Evolutionary conservation across 495 filamentous ascomycete genomes (phyloP).

Genomic region (Lophiotrema nucula): DNA sequence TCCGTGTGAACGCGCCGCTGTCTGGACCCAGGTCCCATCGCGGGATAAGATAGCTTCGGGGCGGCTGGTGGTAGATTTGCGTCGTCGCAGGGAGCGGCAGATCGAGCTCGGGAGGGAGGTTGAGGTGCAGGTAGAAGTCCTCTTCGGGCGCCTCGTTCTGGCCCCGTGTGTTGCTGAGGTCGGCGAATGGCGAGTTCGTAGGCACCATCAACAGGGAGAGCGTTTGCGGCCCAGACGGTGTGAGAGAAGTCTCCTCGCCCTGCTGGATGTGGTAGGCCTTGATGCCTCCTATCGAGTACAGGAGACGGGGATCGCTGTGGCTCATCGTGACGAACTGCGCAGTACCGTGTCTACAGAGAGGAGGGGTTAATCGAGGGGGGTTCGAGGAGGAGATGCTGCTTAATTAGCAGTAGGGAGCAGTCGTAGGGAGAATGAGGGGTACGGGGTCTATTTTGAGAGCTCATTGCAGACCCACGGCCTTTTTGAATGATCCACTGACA

Average conservation of each 20-base stretch:
- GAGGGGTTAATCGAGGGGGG: neutral
- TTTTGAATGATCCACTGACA: neutral
- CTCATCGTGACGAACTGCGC: conserved; percentile 46
- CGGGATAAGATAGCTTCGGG: conserved; percentile 84
- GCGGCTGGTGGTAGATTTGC: conserved; percentile 91
- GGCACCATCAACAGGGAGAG: conserved; percentile 92
- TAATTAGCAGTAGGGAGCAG: conserved; percentile 4
- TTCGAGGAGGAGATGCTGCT: neutral
- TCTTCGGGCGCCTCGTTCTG: conserved; percentile 67
- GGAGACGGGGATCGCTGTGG: conserved; percentile 69
- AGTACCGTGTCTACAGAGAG: too few relatives aligned
- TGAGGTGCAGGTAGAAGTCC: conserved; percentile 92
- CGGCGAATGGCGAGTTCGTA: conserved; percentile 69
- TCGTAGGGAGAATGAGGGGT: neutral
- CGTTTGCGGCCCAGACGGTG: conserved; percentile 80
- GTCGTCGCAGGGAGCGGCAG: conserved; percentile 87
- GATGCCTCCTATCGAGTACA: conserved; percentile 83
- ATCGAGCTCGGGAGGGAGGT: conserved; percentile 90
- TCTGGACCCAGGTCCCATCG: conserved; percentile 88
- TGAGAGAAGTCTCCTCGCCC: conserved; percentile 79
- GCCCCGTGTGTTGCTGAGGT: conserved; percentile 54
- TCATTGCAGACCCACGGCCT: conserved; percentile 1
- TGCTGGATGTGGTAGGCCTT: conserved; percentile 83
- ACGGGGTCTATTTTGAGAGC: conserved; percentile 7
- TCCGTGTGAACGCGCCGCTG: conserved; percentile 81